Percentiles rank a stretch among this genome's conserved stretches.
Evolutionary conservation across 805 yeast species (phyloP).

Genomic region (Schwanniomyces sp.): DNA sequence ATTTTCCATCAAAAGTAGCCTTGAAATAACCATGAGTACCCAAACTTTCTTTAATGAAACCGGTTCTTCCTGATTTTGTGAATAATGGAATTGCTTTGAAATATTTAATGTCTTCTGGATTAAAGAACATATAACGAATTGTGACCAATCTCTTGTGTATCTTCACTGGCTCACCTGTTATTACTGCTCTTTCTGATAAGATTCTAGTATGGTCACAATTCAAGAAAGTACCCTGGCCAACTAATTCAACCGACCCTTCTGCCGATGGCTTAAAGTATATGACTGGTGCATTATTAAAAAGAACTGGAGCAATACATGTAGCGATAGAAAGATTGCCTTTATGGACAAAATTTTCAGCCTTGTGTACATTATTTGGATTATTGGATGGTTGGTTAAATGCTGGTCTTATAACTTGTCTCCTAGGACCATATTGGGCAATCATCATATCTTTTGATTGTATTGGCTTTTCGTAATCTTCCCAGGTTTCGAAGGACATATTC

Average conservation of each 20-base stretch:
- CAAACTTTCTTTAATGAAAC: conserved; percentile 89
- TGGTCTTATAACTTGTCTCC: conserved; percentile 83
- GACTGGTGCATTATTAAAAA: conserved; percentile 82
- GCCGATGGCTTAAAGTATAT: conserved; percentile 66
- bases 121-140: conserved; percentile 96
- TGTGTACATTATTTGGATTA: conserved; percentile 82
- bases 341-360: conserved; percentile 80
- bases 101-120: conserved; percentile 81
- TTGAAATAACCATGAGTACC: conserved; percentile 99
- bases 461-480: conserved; percentile 89
- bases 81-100: conserved; percentile 90
- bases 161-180: conserved; percentile 94
- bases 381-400: conserved; percentile 76
- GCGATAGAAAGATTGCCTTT: conserved; percentile 71
- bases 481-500: conserved; percentile 77
- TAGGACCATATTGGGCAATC: conserved; percentile 89
- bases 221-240: conserved; percentile 89
- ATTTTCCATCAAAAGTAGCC: conserved; percentile 88
- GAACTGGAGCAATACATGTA: conserved; percentile 83
- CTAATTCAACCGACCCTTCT: conserved; percentile 57
- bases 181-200: conserved; percentile 80
- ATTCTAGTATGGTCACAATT: conserved; percentile 84
- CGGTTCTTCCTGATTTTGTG: conserved; percentile 90
- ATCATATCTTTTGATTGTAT: conserved; percentile 79
- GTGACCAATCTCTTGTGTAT: conserved; percentile 92